Evolutionary conservation across 2,329 filamentous ascomycete genomes (phyloP).

Genomic region (Diplodia intermedia): DNA sequence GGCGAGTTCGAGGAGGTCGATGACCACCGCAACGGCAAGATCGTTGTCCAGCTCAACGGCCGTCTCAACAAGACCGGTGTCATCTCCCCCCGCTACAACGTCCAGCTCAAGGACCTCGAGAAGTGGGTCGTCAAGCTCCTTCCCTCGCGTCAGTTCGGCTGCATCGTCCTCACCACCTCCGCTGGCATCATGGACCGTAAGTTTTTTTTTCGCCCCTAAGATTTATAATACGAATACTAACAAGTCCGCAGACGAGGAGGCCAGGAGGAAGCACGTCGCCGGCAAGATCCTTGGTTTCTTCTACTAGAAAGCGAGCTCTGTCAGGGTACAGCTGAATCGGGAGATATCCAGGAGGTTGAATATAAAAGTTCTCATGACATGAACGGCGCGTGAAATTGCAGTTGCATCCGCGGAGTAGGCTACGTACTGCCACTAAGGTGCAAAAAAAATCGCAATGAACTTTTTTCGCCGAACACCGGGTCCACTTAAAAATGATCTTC

Average conservation of each 20-base stretch:
- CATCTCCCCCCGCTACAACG: conserved; percentile 99
- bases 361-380: conserved; percentile 21
- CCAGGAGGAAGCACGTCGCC: conserved; percentile 96
- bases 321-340: conserved; percentile 4
- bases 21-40: conserved; percentile 99
- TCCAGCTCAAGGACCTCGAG: conserved; percentile 96
- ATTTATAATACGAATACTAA: neutral
- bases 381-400: conserved; percentile 10
- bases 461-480: conserved; percentile 17
- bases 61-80: conserved; percentile 99
- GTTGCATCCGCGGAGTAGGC: neutral
- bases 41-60: conserved; percentile 99
- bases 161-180: conserved; percentile 98
- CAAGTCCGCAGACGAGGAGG: conserved; percentile 79
- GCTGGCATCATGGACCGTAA: conserved; percentile 92
- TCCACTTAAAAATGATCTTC: conserved; percentile 22
- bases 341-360: conserved; percentile 11
- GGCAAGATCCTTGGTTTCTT: conserved; percentile 99
- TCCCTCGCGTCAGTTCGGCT: conserved; percentile 99
- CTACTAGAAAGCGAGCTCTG: conserved; percentile 70
- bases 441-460: conserved; percentile 21
- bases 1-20: conserved; percentile 99
- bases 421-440: conserved; percentile 13
- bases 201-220: neutral
- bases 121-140: conserved; percentile 99